Evolutionary conservation across 305 asterid genomes (phyloP).

Genomic region (Salvia sclarea): DNA sequence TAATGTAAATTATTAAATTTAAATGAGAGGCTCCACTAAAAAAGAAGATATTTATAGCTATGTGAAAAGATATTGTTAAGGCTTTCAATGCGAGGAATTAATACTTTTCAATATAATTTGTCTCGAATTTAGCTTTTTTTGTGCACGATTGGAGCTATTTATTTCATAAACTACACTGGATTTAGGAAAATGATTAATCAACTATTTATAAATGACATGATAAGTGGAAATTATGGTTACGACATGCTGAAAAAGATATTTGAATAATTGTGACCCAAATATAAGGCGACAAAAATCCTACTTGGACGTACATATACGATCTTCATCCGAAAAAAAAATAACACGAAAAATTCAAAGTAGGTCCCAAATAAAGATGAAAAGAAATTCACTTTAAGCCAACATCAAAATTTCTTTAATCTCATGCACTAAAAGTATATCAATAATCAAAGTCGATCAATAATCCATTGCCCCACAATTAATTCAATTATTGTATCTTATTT

Average conservation of each 20-base stretch:
- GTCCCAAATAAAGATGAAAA: neutral
- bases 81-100: neutral
- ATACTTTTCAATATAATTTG: too few species aligned
- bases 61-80: too few species aligned
- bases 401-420: conserved; percentile 12
- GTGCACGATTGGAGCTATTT: too few species aligned
- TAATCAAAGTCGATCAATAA: conserved; percentile 17
- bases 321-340: neutral
- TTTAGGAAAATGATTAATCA: too few species aligned
- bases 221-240: too few species aligned
- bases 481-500: neutral
- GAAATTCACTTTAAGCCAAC: conserved; percentile 8
- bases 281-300: neutral
- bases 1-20: too few species aligned
- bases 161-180: too few species aligned
- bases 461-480: conserved; percentile 11
- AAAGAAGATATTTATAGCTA: too few species aligned
- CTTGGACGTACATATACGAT: conserved; percentile 1
- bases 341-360: neutral
- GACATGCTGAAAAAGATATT: neutral
- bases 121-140: too few species aligned
- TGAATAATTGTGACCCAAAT: neutral
- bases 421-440: conserved; percentile 15
- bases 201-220: too few species aligned
- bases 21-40: too few species aligned